A percentile compares a stretch with the other conserved stretches of the same genome.
Conservation (phyloP, 345 rosid species). For the Hibiscus trionum region DNA sequence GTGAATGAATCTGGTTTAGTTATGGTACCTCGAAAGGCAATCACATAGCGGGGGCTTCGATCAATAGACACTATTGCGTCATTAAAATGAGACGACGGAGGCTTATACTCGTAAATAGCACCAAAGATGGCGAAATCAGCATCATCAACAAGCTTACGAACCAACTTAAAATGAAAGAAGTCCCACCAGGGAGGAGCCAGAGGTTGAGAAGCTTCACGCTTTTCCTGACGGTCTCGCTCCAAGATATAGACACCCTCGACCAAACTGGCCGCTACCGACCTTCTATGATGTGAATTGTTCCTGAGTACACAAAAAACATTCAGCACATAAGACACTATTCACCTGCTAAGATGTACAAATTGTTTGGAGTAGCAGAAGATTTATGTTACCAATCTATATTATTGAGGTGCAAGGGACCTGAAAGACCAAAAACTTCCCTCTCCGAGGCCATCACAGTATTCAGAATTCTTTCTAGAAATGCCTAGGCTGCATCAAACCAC, state of each 20-base stretch:
- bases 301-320: constrained; percentile 25
- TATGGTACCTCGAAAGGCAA: constrained; percentile 79
- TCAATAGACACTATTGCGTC: constrained; percentile 19
- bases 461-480: not conserved
- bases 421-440: constrained; percentile 35
- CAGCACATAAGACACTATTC: not conserved
- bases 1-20: constrained; percentile 58
- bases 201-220: constrained; percentile 53
- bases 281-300: constrained; percentile 56
- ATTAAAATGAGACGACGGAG: constrained; percentile 23
- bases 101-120: constrained; percentile 65
- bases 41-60: constrained; percentile 50
- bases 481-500: constrained; percentile 11
- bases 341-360: not conserved
- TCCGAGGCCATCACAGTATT: constrained; percentile 29
- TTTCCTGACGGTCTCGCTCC: constrained; percentile 84
- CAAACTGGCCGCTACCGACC: constrained; percentile 73
- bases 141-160: constrained; percentile 58
- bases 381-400: constrained; percentile 37
- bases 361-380: not conserved
- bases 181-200: constrained; percentile 84
- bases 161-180: constrained; percentile 56
- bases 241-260: constrained; percentile 74
- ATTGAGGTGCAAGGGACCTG: constrained; percentile 44
- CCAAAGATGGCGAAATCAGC: constrained; percentile 73